Base-by-base conservation (phyloP, 441 rosid genomes). In the Jatropha multifida region DNA sequence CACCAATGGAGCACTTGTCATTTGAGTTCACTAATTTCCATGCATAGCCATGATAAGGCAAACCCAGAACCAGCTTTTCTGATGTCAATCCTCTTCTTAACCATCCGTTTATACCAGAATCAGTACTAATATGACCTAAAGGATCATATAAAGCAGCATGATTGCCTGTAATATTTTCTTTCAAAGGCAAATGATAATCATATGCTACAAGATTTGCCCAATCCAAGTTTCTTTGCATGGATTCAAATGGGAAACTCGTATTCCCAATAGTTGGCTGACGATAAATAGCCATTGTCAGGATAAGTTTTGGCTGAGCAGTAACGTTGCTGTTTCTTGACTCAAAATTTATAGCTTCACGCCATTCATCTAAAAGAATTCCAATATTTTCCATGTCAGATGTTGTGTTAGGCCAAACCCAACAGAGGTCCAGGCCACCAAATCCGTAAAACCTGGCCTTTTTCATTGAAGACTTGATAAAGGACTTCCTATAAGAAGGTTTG, bases 61-160 rank as follows among this genome's bases (percentile, higher is more conserved):
- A 54, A 6, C 77, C 41, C 3, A 83, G 3, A 17, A 78, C 79
- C 26, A 83, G 2, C 61, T 73, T 80, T 7, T 52, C 20, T 2
- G 69, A n/a, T 7, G 75, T 11, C 15, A 80, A 23, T 13, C 83
- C 81, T 58, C 38, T 51, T 0, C 20, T 37, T 1, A 71, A 65
- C 86, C 82, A 80, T 4, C 46, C 40, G 4, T 6, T 51, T 3
- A 83, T 46, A 1, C 70, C 67, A 2, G 12, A 73, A 44, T 78
- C 69, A 2, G 77, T 69, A 7, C 8, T 81, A 0, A 7, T 0
- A 2, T 26, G 6, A 26, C 78, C 64, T 0, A 2, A 7, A 4
- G 83, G 84, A 17, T 82, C 81, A 73, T 77, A 77, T 0, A 86
- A 49, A 56, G 85, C 76, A 0, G 84, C 81, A 42, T 66, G 81